Conservation (phyloP, 306 rosid species). For the Nissolia schottii region DNA sequence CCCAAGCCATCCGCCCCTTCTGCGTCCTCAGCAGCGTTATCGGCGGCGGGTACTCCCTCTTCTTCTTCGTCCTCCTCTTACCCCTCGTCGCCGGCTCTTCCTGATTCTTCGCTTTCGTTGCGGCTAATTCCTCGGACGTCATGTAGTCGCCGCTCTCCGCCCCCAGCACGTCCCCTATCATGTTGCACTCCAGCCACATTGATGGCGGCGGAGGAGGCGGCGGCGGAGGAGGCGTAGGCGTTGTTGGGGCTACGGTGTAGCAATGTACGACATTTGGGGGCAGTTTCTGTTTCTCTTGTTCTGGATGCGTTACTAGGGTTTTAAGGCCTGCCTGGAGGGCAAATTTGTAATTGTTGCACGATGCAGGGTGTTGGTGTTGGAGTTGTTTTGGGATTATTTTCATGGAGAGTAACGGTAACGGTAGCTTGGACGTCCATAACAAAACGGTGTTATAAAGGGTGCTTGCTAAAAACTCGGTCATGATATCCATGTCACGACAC, state of each 20-base stretch:
- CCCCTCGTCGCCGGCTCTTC: background rate
- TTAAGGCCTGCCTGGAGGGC: constrained; percentile 38
- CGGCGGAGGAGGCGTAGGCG: background rate
- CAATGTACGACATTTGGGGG: constrained; percentile 20
- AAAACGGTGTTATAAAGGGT: constrained; percentile 9
- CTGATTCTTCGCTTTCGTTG: background rate
- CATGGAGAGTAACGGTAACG: background rate
- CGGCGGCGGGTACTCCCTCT: constrained; percentile 48
- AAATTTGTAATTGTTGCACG: background rate
- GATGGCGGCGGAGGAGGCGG: background rate
- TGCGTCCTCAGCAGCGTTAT: constrained; percentile 27
- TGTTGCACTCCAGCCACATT: background rate
- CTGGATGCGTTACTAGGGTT: constrained; percentile 35
- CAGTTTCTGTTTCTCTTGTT: background rate
- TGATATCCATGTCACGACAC: constrained; percentile 22
- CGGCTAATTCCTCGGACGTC: background rate
- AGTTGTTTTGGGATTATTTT: background rate
- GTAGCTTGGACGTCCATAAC: constrained; percentile 19
- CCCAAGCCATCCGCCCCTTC: constrained; percentile 37
- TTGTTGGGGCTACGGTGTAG: background rate
- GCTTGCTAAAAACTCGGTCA: constrained; percentile 7
- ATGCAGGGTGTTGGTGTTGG: background rate
- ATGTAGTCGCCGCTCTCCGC: constrained; percentile 62
- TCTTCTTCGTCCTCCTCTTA: background rate
- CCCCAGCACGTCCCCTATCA: constrained; percentile 55